Evolutionary conservation across 2,329 filamentous ascomycete species (phyloP).

Genomic region (Aspergillus sp.): DNA sequence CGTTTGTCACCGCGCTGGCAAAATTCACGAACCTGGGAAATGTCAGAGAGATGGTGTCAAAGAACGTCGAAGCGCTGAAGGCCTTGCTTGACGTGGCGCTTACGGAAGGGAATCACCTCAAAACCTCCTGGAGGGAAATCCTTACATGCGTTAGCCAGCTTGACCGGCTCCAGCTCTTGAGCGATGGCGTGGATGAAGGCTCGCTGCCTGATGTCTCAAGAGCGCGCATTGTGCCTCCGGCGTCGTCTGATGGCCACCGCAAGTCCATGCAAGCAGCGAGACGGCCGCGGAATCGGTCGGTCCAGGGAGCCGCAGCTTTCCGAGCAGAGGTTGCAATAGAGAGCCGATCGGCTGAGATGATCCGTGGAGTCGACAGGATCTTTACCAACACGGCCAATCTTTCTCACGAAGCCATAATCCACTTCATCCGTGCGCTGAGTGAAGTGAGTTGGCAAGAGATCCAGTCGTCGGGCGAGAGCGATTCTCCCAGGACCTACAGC

Average conservation of each 20-base stretch:
- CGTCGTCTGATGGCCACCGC: conserved; percentile 47
- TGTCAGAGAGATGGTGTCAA: conserved; percentile 84
- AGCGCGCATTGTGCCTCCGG: conserved; percentile 58
- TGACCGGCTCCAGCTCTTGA: conserved; percentile 88
- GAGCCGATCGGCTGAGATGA: conserved; percentile 83
- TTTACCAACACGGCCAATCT: conserved; percentile 94
- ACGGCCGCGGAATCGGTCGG: conserved; percentile 38
- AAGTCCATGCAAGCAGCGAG: conserved; percentile 55
- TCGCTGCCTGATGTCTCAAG: conserved; percentile 86
- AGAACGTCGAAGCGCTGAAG: conserved; percentile 92
- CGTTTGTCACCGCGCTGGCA: conserved; percentile 85
- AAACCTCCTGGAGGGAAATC: conserved; percentile 89
- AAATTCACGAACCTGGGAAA: conserved; percentile 96
- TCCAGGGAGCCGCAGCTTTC: conserved; percentile 45
- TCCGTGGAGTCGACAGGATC: conserved; percentile 87
- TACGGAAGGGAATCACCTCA: conserved; percentile 81
- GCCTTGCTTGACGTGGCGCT: conserved; percentile 85
- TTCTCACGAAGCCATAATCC: conserved; percentile 85
- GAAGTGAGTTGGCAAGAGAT: conserved; percentile 99
- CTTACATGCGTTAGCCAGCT: conserved; percentile 92
- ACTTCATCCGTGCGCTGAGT: conserved; percentile 84
- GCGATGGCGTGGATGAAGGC: conserved; percentile 86
- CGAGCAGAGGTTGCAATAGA: conserved; percentile 80
- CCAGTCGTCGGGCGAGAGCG: conserved; percentile 89
- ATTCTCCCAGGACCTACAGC: conserved; percentile 92